Evolutionary conservation across 495 filamentous ascomycete genomes (phyloP).

Genomic region (Penicillium paradoxum): DNA sequence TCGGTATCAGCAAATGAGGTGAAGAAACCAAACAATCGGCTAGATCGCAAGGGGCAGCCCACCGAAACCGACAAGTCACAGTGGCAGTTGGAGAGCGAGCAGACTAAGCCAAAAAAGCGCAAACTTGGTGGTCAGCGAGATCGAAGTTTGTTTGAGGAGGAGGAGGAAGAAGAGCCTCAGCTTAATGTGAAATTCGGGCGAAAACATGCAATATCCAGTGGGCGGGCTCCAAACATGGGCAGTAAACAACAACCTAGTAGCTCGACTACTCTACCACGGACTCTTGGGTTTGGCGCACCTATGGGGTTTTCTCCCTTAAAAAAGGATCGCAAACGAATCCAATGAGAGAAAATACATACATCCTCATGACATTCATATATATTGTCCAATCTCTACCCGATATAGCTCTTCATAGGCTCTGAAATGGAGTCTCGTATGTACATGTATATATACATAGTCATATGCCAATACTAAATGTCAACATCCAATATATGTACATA

Average conservation of each 20-base stretch:
- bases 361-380: no score
- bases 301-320: constrained; percentile 76
- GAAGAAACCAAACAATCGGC: constrained; percentile 4
- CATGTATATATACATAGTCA: no score
- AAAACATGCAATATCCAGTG: constrained; percentile 24
- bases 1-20: neutral
- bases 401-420: no score
- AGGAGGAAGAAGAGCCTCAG: constrained; percentile 48
- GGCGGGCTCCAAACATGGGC: constrained; percentile 15
- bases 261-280: constrained; percentile 8
- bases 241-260: constrained; percentile 17
- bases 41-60: neutral
- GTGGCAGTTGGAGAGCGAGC: constrained; percentile 30
- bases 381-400: no score
- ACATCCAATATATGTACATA: no score
- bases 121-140: constrained; percentile 60
- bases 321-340: constrained; percentile 57
- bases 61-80: constrained; percentile 3
- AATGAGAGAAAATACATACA: neutral
- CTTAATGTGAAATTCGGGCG: constrained; percentile 29
- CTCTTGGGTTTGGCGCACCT: constrained; percentile 31
- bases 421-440: no score
- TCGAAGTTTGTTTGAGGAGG: constrained; percentile 72
- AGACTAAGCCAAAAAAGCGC: constrained; percentile 65
- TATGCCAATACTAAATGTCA: no score